Conservation (phyloP, 495 filamentous ascomycete genomes). For the Talaromyces nanjingensis region DNA sequence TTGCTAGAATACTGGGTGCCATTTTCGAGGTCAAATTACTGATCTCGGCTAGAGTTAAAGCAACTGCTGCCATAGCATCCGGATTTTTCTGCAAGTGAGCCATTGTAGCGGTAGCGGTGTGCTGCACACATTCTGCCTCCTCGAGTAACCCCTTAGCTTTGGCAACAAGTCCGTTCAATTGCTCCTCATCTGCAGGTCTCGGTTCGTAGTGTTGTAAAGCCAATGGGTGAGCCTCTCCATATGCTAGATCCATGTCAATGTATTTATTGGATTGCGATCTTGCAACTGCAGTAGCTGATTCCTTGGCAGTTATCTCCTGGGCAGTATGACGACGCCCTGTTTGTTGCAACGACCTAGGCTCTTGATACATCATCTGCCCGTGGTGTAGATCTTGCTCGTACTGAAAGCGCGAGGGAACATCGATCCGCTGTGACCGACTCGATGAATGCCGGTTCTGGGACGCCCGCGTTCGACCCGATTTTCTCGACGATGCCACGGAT, state of each 20-base stretch:
- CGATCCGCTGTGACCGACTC: not conserved
- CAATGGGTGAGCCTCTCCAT: constrained; percentile 50
- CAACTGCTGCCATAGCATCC: constrained; percentile 90
- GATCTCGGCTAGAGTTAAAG: constrained; percentile 86
- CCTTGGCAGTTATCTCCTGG: constrained; percentile 27
- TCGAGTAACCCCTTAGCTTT: constrained; percentile 67
- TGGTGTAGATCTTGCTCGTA: constrained; percentile 16
- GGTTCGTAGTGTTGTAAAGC: constrained; percentile 26
- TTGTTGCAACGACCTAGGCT: constrained; percentile 10
- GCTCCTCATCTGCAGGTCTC: constrained; percentile 36
- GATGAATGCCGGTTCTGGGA: constrained; percentile 4
- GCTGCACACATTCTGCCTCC: constrained; percentile 81
- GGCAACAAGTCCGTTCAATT: constrained; percentile 58
- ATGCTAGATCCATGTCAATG: constrained; percentile 85
- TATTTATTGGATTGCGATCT: constrained; percentile 46
- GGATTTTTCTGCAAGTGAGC: constrained; percentile 83
- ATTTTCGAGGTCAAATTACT: constrained; percentile 75
- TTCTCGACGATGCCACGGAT: constrained; percentile 36
- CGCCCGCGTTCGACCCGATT: constrained; percentile 12
- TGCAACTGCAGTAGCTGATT: constrained; percentile 17
- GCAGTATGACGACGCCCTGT: constrained; percentile 42
- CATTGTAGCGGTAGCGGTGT: constrained; percentile 77
- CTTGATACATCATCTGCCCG: constrained; percentile 16
- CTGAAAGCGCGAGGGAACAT: not conserved
- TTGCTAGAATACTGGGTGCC: constrained; percentile 67